Conservation (phyloP, 2,329 filamentous ascomycete species). For the Phoma sp. region DNA sequence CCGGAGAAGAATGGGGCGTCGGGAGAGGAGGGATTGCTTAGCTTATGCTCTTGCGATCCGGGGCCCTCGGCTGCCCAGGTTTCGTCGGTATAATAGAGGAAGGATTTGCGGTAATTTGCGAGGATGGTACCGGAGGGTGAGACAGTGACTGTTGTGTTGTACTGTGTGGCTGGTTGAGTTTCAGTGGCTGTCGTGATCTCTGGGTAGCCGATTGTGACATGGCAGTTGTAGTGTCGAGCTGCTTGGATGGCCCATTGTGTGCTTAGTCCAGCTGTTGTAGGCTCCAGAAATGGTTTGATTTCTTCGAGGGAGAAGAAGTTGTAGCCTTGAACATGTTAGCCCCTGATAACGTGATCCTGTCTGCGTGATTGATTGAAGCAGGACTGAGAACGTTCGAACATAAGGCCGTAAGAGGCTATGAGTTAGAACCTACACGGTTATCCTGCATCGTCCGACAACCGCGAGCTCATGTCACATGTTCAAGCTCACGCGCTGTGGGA, state of each 20-base stretch:
- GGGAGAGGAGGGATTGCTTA: slow-evolving; percentile 26
- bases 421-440: neutral
- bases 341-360: no score
- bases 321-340: slow-evolving; percentile 63
- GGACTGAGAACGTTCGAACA: neutral
- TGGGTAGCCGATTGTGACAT: slow-evolving; percentile 76
- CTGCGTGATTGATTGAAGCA: neutral
- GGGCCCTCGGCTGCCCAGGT: slow-evolving; percentile 66
- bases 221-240: slow-evolving; percentile 71
- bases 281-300: slow-evolving; percentile 74
- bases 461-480: slow-evolving; percentile 3
- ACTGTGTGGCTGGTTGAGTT: slow-evolving; percentile 50
- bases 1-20: slow-evolving; percentile 48
- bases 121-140: slow-evolving; percentile 62
- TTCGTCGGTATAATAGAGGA: slow-evolving; percentile 72
- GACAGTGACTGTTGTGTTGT: slow-evolving; percentile 68
- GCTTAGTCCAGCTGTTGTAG: slow-evolving; percentile 68
- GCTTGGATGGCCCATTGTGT: slow-evolving; percentile 74
- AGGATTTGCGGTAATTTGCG: slow-evolving; percentile 68
- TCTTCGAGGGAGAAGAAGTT: slow-evolving; percentile 75
- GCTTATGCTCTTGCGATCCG: slow-evolving; percentile 28
- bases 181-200: slow-evolving; percentile 56
- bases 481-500: neutral
- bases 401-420: no score
- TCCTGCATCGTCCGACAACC: neutral